phyloP scores from a whole-genome alignment of 2,329 filamentous ascomycete genomes.

The Didymella arachidicola region DNA sequence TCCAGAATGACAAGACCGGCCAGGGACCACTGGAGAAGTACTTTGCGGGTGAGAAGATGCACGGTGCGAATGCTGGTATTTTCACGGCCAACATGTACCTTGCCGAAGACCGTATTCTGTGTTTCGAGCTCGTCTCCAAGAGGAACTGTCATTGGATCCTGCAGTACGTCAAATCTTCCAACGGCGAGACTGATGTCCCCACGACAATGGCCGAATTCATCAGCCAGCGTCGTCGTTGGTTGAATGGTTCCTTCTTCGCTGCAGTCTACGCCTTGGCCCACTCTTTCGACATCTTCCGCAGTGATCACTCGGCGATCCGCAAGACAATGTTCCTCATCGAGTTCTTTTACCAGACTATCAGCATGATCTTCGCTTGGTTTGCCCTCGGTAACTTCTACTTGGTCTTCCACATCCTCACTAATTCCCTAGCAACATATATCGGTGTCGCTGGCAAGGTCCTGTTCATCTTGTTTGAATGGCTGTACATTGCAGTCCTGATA shows the following conservation, averaged over 20 bases:
- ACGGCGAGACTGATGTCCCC: constrained; percentile 95
- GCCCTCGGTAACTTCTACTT: constrained; percentile 98
- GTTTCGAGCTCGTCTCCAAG: constrained; percentile 97
- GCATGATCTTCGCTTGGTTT: constrained; percentile 99
- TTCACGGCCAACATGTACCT: constrained; percentile 99
- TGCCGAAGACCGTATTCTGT: constrained; percentile 97
- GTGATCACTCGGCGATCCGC: constrained; percentile 84
- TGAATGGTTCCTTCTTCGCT: constrained; percentile 98
- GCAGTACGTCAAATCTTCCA: constrained; percentile 98
- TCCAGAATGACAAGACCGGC: constrained; percentile 96
- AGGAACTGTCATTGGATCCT: constrained; percentile 97
- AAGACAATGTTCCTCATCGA: constrained; percentile 92
- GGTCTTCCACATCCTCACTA: constrained; percentile 95
- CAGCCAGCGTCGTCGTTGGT: constrained; percentile 92
- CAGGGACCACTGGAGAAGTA: constrained; percentile 95
- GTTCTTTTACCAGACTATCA: constrained; percentile 91
- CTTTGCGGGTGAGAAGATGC: constrained; percentile 95
- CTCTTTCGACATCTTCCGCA: constrained; percentile 95
- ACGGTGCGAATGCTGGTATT: constrained; percentile 89
- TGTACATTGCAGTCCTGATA: constrained; percentile 89
- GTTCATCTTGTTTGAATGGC: constrained; percentile 92
- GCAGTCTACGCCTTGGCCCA: constrained; percentile 94
- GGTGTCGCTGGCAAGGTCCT: constrained; percentile 80
- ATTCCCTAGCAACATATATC: constrained; percentile 80
- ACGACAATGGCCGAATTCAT: constrained; percentile 94